A percentile compares a stretch with the other conserved stretches of the same genome.
Evolutionary conservation across 2,329 filamentous ascomycete genomes (phyloP).

Genomic region (Aureobasidium leucospermi): DNA sequence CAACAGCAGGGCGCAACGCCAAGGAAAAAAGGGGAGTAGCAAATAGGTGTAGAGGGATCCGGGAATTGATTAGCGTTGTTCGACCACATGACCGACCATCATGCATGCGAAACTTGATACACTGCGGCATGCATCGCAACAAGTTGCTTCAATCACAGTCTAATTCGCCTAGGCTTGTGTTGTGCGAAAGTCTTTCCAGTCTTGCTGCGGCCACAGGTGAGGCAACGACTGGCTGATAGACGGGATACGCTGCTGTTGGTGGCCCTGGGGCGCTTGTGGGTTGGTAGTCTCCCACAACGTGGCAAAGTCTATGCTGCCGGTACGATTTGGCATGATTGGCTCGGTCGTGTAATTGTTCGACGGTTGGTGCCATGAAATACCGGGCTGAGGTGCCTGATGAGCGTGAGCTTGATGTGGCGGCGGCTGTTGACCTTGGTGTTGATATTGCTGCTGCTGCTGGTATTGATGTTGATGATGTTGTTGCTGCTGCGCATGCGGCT

Average conservation of each 20-base stretch:
- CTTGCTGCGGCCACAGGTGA: constrained; percentile 13
- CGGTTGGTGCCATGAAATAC: constrained; percentile 27
- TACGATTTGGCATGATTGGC: constrained; percentile 20
- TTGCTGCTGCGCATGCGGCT: constrained; percentile 6
- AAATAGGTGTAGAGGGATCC: background rate
- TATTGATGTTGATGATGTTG: constrained; percentile 15
- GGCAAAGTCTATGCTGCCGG: constrained; percentile 23
- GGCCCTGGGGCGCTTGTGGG: constrained; percentile 2
- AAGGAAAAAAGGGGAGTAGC: background rate
- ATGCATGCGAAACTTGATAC: constrained; percentile 11
- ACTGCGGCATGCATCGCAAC: background rate
- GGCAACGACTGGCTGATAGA: constrained; percentile 17
- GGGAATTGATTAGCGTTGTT: background rate
- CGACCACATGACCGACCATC: background rate
- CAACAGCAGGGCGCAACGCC: constrained; percentile 8
- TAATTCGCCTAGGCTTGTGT: constrained; percentile 10
- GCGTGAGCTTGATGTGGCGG: background rate
- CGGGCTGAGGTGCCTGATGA: constrained; percentile 14
- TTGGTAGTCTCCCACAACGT: constrained; percentile 11
- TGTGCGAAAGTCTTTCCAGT: constrained; percentile 14
- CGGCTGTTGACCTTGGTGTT: constrained; percentile 15
- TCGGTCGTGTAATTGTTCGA: constrained; percentile 26
- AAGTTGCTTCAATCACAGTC: background rate
- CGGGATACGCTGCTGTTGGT: constrained; percentile 17
- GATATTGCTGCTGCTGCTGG: constrained; percentile 18